These are phyloP conservation scores for Myrica gale DNA, from an alignment of 306 rosid species.

Conservation along the genomic window DNA sequence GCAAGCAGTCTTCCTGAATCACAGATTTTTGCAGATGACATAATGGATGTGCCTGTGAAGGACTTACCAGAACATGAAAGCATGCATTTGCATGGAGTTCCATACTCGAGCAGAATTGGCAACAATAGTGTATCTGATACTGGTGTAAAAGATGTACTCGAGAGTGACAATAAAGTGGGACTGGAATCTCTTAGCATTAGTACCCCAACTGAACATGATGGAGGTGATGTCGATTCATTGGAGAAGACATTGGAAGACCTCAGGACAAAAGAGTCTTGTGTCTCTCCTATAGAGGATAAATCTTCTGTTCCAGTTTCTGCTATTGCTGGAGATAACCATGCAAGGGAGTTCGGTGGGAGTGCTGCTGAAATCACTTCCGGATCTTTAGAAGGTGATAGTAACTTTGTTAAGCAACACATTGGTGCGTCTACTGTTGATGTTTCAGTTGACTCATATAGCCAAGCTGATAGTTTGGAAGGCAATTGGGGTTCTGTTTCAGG, in stretches of 20 bases:
- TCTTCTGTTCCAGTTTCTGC: slow-evolving; percentile 35
- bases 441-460: slow-evolving; percentile 61
- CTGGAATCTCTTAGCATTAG: slow-evolving; percentile 28
- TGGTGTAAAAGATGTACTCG: slow-evolving; percentile 26
- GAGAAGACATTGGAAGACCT: slow-evolving; percentile 33
- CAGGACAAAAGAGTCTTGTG: slow-evolving; percentile 24
- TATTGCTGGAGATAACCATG: slow-evolving; percentile 29
- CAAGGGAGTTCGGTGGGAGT: slow-evolving; percentile 33
- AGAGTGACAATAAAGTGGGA: slow-evolving; percentile 25
- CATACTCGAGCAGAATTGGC: slow-evolving; percentile 22
- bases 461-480: slow-evolving; percentile 73
- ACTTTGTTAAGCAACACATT: slow-evolving; percentile 32
- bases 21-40: slow-evolving; percentile 39
- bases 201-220: slow-evolving; percentile 29
- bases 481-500: slow-evolving; percentile 96
- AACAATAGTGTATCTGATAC: slow-evolving; percentile 12
- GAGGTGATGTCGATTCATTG: slow-evolving; percentile 19
- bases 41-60: slow-evolving; percentile 16
- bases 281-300: slow-evolving; percentile 30
- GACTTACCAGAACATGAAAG: slow-evolving; percentile 33
- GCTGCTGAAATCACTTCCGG: slow-evolving; percentile 36
- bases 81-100: slow-evolving; percentile 15
- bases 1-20: slow-evolving; percentile 21
- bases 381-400: slow-evolving; percentile 36
- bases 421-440: slow-evolving; percentile 46